phyloP scores from a whole-genome alignment of 371 early-diverging fungal genomes.

The Rhizopus delemar region DNA sequence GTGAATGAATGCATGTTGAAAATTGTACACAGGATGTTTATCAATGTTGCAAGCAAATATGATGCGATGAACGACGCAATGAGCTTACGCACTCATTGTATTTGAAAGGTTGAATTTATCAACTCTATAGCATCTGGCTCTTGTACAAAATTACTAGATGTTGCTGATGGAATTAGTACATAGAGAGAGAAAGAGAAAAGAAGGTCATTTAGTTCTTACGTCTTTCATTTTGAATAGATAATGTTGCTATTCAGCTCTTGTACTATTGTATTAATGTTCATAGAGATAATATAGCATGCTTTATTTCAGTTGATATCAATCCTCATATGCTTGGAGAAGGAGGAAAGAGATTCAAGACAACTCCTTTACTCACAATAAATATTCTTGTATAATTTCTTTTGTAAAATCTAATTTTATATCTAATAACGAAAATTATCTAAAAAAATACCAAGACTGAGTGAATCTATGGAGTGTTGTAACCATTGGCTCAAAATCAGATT shows the following conservation, averaged over 20 bases:
- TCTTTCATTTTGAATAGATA: constrained; percentile 56
- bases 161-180: constrained; percentile 96
- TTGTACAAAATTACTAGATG: constrained; percentile 87
- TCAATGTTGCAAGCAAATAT: constrained; percentile 90
- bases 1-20: too few relatives aligned
- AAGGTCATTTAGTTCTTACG: neutral
- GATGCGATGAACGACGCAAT: constrained; percentile 98
- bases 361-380: constrained; percentile 62
- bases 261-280: constrained; percentile 76
- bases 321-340: constrained; percentile 94
- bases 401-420: neutral
- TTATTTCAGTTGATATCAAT: constrained; percentile 95
- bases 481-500: too few relatives aligned
- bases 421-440: too few relatives aligned
- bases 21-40: constrained; percentile 87
- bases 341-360: constrained; percentile 67
- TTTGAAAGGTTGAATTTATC: constrained; percentile 95
- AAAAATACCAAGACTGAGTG: too few relatives aligned
- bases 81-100: constrained; percentile 90
- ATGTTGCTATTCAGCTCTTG: constrained; percentile 92
- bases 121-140: constrained; percentile 81
- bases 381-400: neutral
- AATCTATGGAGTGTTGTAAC: too few relatives aligned
- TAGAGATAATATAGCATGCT: constrained; percentile 66
- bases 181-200: neutral